These are phyloP conservation scores for Spergularia marina DNA, from an alignment of 148 eudicot species.

Conservation along the genomic window DNA sequence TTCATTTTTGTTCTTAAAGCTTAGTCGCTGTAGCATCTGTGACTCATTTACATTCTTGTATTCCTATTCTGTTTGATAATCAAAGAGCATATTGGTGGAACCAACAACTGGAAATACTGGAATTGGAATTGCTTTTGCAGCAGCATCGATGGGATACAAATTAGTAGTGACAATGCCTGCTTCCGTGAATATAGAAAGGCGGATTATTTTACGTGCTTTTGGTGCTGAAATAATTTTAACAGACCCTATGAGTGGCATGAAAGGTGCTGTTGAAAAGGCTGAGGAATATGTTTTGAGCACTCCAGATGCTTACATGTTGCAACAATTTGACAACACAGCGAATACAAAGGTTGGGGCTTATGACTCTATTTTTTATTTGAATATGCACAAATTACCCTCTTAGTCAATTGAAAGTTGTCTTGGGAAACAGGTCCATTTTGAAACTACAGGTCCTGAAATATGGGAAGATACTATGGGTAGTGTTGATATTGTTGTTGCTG, in stretches of 20 bases:
- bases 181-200: conserved; percentile 55
- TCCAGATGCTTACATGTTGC: conserved; percentile 66
- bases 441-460: conserved; percentile 84
- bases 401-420: neutral
- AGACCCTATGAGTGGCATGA: conserved; percentile 58
- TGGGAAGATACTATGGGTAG: conserved; percentile 74
- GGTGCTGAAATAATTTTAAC: conserved; percentile 69
- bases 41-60: conserved; percentile 15
- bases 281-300: conserved; percentile 56
- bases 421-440: conserved; percentile 60
- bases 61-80: conserved; percentile 5
- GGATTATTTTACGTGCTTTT: conserved; percentile 59
- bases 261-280: conserved; percentile 76
- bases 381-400: neutral
- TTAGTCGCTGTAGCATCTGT: conserved; percentile 15
- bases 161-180: conserved; percentile 67
- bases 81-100: conserved; percentile 60
- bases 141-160: conserved; percentile 63
- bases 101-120: conserved; percentile 79
- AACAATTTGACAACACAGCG: conserved; percentile 64
- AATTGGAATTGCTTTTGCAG: conserved; percentile 63
- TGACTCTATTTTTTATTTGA: neutral
- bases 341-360: conserved; percentile 54
- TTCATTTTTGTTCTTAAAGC: neutral
- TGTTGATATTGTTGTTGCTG: conserved; percentile 60